Percentiles rank a stretch among this genome's conserved stretches.
phyloP scores from a whole-genome alignment of 495 filamentous ascomycete genomes.

The Barbatosphaeria neglecta region DNA sequence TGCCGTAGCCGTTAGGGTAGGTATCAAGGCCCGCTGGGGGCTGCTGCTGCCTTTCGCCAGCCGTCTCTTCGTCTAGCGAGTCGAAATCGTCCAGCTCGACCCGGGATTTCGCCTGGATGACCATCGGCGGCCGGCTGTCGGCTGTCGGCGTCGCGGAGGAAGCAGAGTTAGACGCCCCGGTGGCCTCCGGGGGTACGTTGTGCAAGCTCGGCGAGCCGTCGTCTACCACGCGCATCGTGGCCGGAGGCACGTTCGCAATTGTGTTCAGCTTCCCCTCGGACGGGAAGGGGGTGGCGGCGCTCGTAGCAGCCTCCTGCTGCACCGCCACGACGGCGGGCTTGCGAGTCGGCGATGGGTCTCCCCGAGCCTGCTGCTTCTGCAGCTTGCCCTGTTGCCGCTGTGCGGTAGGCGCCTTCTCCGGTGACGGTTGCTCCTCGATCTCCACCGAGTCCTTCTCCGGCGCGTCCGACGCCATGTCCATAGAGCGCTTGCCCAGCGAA shows the following conservation, averaged over 20 bases:
- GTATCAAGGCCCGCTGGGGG: slow-evolving; percentile 15
- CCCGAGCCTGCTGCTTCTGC: slow-evolving; percentile 53
- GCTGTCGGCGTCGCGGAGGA: slow-evolving; percentile 18
- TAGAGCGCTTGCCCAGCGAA: slow-evolving; percentile 53
- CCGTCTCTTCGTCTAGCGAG: slow-evolving; percentile 26
- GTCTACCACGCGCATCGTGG: slow-evolving; percentile 51
- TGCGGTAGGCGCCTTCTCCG: slow-evolving; percentile 21
- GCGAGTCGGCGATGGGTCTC: slow-evolving; percentile 40
- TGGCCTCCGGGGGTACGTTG: slow-evolving; percentile 8
- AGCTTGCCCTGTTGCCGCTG: slow-evolving; percentile 59
- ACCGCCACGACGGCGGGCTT: slow-evolving; percentile 17
- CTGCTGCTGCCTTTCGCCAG: slow-evolving; percentile 4
- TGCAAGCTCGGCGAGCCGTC: slow-evolving; percentile 31
- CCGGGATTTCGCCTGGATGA: slow-evolving; percentile 36
- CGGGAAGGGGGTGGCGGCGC: slow-evolving; percentile 15
- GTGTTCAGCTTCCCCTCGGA: slow-evolving; percentile 29
- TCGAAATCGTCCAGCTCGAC: slow-evolving; percentile 42
- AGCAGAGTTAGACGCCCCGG: slow-evolving; percentile 1
- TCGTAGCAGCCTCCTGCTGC: slow-evolving; percentile 15
- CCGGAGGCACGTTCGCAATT: slow-evolving; percentile 31
- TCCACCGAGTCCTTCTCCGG: slow-evolving; percentile 34
- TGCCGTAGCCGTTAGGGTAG: slow-evolving; percentile 26
- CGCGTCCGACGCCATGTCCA: slow-evolving; percentile 26
- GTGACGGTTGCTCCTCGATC: slow-evolving; percentile 22
- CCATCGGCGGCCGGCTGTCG: slow-evolving; percentile 37